A percentile compares a stretch with the other conserved stretches of the same genome.
Evolutionary conservation across 2,329 filamentous ascomycete species (phyloP).

Genomic region (Pestalotiopsis sp.): DNA sequence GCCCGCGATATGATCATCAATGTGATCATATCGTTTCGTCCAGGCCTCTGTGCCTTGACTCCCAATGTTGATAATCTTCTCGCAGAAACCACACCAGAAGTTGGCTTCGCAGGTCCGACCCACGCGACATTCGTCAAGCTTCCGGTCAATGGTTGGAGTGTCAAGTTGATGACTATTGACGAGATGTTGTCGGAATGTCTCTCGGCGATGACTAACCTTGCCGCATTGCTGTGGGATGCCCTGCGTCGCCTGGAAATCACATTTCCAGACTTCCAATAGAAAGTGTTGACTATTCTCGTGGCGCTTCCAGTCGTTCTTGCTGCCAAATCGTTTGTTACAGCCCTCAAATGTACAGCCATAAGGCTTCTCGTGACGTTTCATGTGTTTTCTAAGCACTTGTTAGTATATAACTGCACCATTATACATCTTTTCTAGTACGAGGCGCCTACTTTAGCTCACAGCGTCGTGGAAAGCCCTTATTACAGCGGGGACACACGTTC

Average conservation of each 20-base stretch:
- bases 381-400: conserved; percentile 68
- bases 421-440: not conserved
- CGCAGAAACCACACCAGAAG: conserved; percentile 92
- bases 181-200: conserved; percentile 66
- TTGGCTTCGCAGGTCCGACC: conserved; percentile 64
- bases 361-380: conserved; percentile 78
- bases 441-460: conserved; percentile 60
- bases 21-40: conserved; percentile 68
- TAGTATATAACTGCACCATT: conserved; percentile 18
- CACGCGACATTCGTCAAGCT: conserved; percentile 58
- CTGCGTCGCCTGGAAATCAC: conserved; percentile 45
- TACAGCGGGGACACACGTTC: conserved; percentile 42
- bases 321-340: conserved; percentile 80
- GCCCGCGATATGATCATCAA: conserved; percentile 71
- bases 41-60: conserved; percentile 55
- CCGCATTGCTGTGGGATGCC: conserved; percentile 47
- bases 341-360: conserved; percentile 77
- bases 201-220: conserved; percentile 59
- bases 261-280: conserved; percentile 73
- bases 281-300: conserved; percentile 84
- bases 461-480: conserved; percentile 48
- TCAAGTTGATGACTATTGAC: conserved; percentile 46
- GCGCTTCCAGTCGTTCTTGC: conserved; percentile 92
- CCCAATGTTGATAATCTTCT: conserved; percentile 53
- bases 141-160: conserved; percentile 39